Evolutionary conservation across 2,329 filamentous ascomycete genomes (phyloP), one percentile per base, ranked within the genome.

Genomic region (Lecanicillium sp.): DNA sequence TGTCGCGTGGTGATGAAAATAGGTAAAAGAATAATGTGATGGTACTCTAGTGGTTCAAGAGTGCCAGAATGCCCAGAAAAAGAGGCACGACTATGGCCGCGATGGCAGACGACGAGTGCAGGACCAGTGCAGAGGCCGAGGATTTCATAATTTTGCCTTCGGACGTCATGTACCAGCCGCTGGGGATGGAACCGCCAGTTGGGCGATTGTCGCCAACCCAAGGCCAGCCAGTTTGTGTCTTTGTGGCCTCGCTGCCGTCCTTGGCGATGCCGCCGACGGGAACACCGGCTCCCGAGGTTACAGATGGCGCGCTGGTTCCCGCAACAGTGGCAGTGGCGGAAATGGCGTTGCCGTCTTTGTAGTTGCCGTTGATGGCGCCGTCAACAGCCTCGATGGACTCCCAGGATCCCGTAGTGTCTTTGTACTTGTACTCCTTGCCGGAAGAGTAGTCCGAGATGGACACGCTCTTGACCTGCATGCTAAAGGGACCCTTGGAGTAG

Each of bases 401-500:
- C 85, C 87, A 95, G 16, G 70, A 75, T 34, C 92, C 92, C 34
- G 74, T 81, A 28, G 71, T 75, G 57, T 92, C 85, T 48, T 75
- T 75, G 65, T 96, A 98, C 41, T 67, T 70, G 69, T 98, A 98
- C 46, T 83, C 68, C 14, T 74, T 81, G 38, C 92, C 92, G 2
- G 89, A 95, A 16, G 89, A 95, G 67, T 96, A 98, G 66, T 98
- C 92, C 37, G 80, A 81, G 30, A 95, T 76, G 39, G 73, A 69
- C 49, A 95, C 63, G 20, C 75, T 83, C 60, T 83, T 75, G 55
- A 96, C 80, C 38, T 75, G 66, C 89, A 96, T 96, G 46, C 72
- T 78, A 65, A 84, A 98, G 1, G 92, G 92, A 0, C 85, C 90
- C 46, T 80, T 55, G 41, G 73, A 71, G 65, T 92, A 98, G 64